Conservation (phyloP, 306 rosid species). For the Cajanus cajan region DNA sequence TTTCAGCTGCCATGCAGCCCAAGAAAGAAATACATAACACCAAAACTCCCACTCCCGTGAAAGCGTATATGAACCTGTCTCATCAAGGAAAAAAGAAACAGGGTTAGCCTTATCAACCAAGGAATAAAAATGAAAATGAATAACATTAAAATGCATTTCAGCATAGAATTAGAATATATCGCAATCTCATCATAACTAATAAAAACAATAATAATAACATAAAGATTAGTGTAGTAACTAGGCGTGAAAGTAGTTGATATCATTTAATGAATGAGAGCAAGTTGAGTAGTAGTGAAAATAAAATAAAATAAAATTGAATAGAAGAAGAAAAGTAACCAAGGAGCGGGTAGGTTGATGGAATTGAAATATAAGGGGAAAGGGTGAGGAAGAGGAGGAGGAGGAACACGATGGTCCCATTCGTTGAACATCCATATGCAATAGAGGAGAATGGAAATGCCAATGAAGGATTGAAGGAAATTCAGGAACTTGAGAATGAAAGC, state of each 20-base stretch:
- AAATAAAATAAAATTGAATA: not conserved
- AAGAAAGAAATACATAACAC: slow-evolving; percentile 65
- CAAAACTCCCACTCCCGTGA: slow-evolving; percentile 79
- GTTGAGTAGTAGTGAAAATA: not conserved
- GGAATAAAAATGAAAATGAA: not conserved
- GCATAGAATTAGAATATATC: not conserved
- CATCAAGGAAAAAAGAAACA: slow-evolving; percentile 23
- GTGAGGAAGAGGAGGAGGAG: slow-evolving; percentile 45
- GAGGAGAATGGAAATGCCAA: slow-evolving; percentile 69
- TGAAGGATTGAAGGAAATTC: slow-evolving; percentile 83
- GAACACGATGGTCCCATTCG: slow-evolving; percentile 66
- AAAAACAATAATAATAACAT: not conserved
- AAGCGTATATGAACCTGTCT: slow-evolving; percentile 87
- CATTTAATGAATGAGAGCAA: not conserved
- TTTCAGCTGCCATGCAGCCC: slow-evolving; percentile 93
- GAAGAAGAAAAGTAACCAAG: slow-evolving; percentile 48
- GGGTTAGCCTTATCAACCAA: not conserved
- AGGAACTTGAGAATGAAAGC: slow-evolving; percentile 75
- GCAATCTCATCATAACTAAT: not conserved
- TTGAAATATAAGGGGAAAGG: slow-evolving; percentile 13
- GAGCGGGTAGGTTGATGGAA: slow-evolving; percentile 67
- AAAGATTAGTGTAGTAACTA: not conserved
- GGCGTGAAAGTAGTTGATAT: slow-evolving; percentile 3
- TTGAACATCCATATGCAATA: slow-evolving; percentile 86
- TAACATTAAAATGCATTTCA: not conserved